Conservation (phyloP, 306 rosid genomes). For the Quercus agrifolia region DNA sequence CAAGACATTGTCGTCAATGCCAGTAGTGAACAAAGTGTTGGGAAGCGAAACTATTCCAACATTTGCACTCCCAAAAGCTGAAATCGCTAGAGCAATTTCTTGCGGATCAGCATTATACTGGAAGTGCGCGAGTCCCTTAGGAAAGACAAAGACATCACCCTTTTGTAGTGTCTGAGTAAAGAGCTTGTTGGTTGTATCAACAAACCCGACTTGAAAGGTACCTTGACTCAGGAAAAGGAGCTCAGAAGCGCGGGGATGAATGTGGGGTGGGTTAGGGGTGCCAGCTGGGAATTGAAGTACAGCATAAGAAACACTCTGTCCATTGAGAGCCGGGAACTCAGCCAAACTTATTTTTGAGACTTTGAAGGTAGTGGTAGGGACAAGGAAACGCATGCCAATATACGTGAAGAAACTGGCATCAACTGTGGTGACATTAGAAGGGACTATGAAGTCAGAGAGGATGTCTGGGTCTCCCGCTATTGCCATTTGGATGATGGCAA, state of each 20-base stretch:
- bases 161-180: slow-evolving; percentile 34
- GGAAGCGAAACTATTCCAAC: slow-evolving; percentile 40
- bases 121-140: slow-evolving; percentile 52
- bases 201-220: slow-evolving; percentile 42
- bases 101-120: slow-evolving; percentile 32
- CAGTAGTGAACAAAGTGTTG: slow-evolving; percentile 25
- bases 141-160: slow-evolving; percentile 50
- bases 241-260: background rate
- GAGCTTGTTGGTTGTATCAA: slow-evolving; percentile 48
- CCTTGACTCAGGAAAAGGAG: slow-evolving; percentile 22
- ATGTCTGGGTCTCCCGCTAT: slow-evolving; percentile 47
- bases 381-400: slow-evolving; percentile 28
- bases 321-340: slow-evolving; percentile 45
- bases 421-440: background rate
- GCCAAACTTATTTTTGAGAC: slow-evolving; percentile 29
- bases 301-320: background rate
- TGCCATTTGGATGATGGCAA: slow-evolving; percentile 25
- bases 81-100: slow-evolving; percentile 17
- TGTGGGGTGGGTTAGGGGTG: slow-evolving; percentile 40
- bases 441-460: slow-evolving; percentile 36
- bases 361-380: slow-evolving; percentile 26
- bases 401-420: slow-evolving; percentile 51
- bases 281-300: slow-evolving; percentile 35
- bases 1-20: slow-evolving; percentile 41
- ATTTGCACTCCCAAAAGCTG: slow-evolving; percentile 55